Base-by-base conservation (phyloP, 345 rosid genomes). In the Viola odorata region DNA sequence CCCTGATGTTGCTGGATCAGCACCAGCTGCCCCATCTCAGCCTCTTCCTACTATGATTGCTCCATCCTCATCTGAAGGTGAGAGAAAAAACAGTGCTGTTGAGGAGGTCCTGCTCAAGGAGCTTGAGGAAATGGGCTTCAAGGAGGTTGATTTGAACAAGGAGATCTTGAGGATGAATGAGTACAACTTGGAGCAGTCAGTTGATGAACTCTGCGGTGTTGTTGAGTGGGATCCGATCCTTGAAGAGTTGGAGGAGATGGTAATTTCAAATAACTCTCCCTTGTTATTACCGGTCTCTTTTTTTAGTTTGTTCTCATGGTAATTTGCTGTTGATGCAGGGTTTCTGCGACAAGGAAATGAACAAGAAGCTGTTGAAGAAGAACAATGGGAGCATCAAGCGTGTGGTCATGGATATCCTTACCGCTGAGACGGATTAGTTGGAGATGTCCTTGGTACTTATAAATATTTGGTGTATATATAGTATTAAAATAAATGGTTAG, bases 91-190 rank as follows among this genome's bases (percentile, higher is more conserved):
- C 44, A 64, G 65, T 48, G 70, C 45, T 12, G 64, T 77, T 12
- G 95, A 85, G 85, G 52, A 50, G 62, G 52, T 61, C 4, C 87
- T 91, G 45, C 91, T 91, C 12, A 86, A 77, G 78, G 96, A 91
- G 67, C 92, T 91, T 0, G 91, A 84, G 68, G 86, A 82, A 54
- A 94, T 94, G 99, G 99, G 99, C 50, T 90, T 94, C 81, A 88
- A 81, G 82, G 88, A 86, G 81, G 74, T 85, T 12, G 88, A 85
- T 74, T 50, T 88, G 81, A 88, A 95, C 85, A 90, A 85, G 82
- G 92, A 88, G 80, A 67, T 88, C 17, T 62, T 91, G 77, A 81
- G 92, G 85, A 70, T 60, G 70, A 88, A 88, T 7, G 80, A 82
- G 49, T 95, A 85, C 66, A 63, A 91, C 78, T 61, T 88, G 81